Base-by-base conservation (phyloP, 306 rosid species). In the Chamaecrista fasciculata region DNA sequence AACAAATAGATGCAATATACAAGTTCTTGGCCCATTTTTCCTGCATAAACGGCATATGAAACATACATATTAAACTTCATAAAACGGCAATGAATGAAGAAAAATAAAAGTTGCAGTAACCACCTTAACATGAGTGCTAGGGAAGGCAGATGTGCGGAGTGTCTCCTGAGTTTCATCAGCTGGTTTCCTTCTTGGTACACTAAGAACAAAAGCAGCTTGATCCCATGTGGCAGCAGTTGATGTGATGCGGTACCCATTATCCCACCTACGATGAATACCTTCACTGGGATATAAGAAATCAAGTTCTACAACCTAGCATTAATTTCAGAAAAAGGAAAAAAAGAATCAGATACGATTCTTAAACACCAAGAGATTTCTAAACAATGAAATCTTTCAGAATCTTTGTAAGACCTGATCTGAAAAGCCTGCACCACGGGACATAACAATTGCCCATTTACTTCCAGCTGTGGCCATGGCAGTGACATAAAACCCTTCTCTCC, bases 1-100 rank as follows among this genome's bases (percentile, higher is more conserved):
- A 86, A 77, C 89, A 86, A 64, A 89, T 83, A 53, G 92, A 89
- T 48, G 96, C 88, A 75, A 89, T 81, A 65, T 89, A 89, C 62
- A 89, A 86, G 67, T 89, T 89, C 69, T 89, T 89, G n/a, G 82
- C 90, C 96, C 96, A 89, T 80, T 89, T 89, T 43, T 86, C 96
- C 92, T 89, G 89, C 75, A 79, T 10, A 67, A 61, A 63, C 68
- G 70, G 33, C 74, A 76, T 19, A n/a, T 18, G 68, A 24, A 74
- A 61, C 11, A 60, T 77, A 43, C 67, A 71, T 33, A 57, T 33
- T 59, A 19, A 6, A 37, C 44, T 33, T n/a, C 15, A 48, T 15
- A 21, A 29, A 60, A 59, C 49, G 14, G 52, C 44, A 36, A 12
- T 8, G 56, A 18, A 37, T 49, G 3, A 0, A 11, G 28, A 15